Base-by-base conservation (phyloP, 1,284 basidiomycete genomes). In the Ceratobasidium sp. region DNA sequence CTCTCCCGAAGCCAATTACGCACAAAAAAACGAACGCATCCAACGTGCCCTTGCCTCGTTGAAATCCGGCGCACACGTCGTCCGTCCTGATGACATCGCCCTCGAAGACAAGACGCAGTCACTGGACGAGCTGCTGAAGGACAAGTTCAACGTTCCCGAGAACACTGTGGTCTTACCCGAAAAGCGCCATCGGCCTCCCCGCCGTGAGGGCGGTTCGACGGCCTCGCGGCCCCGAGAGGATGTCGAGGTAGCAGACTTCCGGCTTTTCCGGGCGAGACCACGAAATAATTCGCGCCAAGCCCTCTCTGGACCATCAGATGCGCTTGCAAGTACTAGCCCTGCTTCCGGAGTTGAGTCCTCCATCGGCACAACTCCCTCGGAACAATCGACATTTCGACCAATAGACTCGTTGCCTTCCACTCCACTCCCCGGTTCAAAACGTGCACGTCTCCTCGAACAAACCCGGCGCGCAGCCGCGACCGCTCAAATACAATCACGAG, bases 391-490 rank as follows among this genome's bases (percentile, higher is more conserved):
- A 29, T 29, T 5, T 24, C 33, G 19, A 9, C 27, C 17, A 8
- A 44, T n/a, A 15, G 47, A 27, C 24, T 33, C 29, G 17, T 45
- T 27, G 27, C 45, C 62, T 45, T 64, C 62, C 14, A 17, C 17
- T n/a, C 56, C 59, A n/a, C 69, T 29, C 24, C 31, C 48, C 19
- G 56, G 31, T 31, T 60, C 69, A 31, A 72, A 72, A 60, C 69
- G 69, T 19, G 45, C n/a, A 24, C 69, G 56, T 47, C 41, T 50
- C 9, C 69, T 72, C 45, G 27, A 59, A 14, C 69, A 72, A 51
- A 27, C 51, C 19, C 69, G 69, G 41, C 56, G 27, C 15, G 56
- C 69, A n/a, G 69, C 57, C 4, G 69, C 69, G 8, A n/a, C 64
- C 48, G 50, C 57, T 41, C 36, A 41, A 41, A 41, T 41, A 41